phyloP scores from a whole-genome alignment of 495 filamentous ascomycete genomes.

The Penicillium herquei region DNA sequence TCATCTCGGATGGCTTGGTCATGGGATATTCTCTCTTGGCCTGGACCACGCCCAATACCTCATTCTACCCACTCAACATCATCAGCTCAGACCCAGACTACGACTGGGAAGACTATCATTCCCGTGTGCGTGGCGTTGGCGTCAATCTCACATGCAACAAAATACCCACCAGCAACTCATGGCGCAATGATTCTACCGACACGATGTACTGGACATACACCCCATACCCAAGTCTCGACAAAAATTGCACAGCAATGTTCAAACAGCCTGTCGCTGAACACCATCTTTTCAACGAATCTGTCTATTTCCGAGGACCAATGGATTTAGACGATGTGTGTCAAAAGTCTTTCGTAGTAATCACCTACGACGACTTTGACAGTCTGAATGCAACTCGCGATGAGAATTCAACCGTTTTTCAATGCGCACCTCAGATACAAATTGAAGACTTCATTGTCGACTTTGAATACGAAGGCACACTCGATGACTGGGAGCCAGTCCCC shows the following conservation, averaged over 20 bases:
- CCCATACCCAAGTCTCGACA: neutral
- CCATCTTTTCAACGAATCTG: neutral
- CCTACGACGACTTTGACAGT: neutral
- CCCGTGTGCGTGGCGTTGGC: conserved; percentile 19
- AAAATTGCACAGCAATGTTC: conserved; percentile 9
- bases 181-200: neutral
- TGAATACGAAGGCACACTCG: conserved; percentile 8
- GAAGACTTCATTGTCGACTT: conserved; percentile 17
- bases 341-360: conserved; percentile 7
- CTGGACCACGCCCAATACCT: conserved; percentile 11
- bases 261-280: neutral
- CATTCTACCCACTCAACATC: conserved; percentile 13
- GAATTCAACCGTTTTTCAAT: neutral
- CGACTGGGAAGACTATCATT: conserved; percentile 6
- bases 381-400: neutral
- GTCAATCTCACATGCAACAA: conserved; percentile 11
- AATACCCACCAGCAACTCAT: neutral
- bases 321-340: neutral
- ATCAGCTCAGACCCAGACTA: conserved; percentile 1
- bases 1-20: conserved; percentile 7
- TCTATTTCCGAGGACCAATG: neutral
- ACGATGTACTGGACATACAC: conserved; percentile 11
- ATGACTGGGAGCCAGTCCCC: conserved; percentile 4
- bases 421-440: conserved; percentile 13
- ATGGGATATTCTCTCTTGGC: conserved; percentile 1